Conservation (phyloP, 805 yeast genomes). For the Saturnispora gosingensis region DNA sequence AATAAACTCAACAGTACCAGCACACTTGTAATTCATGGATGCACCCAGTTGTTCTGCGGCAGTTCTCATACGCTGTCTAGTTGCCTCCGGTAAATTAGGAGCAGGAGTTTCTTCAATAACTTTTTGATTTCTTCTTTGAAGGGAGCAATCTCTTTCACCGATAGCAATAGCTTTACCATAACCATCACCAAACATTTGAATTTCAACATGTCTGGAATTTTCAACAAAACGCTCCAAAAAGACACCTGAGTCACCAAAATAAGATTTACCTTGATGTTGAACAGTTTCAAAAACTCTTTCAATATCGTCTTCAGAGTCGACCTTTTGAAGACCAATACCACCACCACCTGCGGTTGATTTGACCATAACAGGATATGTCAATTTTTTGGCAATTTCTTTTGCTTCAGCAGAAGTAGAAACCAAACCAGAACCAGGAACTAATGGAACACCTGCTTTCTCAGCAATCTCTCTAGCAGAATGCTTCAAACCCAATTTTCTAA, state of each 20-base stretch:
- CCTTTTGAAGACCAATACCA: slow-evolving; percentile 95
- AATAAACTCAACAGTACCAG: slow-evolving; percentile 95
- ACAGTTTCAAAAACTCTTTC: slow-evolving; percentile 83
- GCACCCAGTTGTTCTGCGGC: slow-evolving; percentile 82
- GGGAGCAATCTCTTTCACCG: slow-evolving; percentile 96
- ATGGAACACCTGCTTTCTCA: slow-evolving; percentile 81
- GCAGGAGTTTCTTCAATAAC: slow-evolving; percentile 97
- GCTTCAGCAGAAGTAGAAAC: slow-evolving; percentile 70
- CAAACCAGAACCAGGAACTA: slow-evolving; percentile 95
- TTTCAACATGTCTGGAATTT: slow-evolving; percentile 91
- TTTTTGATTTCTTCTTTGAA: slow-evolving; percentile 96
- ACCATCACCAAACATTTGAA: slow-evolving; percentile 96
- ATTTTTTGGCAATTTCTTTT: slow-evolving; percentile 54
- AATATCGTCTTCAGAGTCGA: slow-evolving; percentile 72
- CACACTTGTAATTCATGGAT: slow-evolving; percentile 83
- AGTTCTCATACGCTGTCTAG: slow-evolving; percentile 63
- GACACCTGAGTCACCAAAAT: slow-evolving; percentile 93
- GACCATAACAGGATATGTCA: slow-evolving; percentile 89
- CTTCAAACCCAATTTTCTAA: slow-evolving; percentile 82
- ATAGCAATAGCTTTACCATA: slow-evolving; percentile 84
- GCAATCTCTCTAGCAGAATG: slow-evolving; percentile 97
- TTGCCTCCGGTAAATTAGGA: slow-evolving; percentile 77
- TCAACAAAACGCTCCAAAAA: slow-evolving; percentile 92
- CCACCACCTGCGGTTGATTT: slow-evolving; percentile 99
- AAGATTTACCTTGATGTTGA: slow-evolving; percentile 86